Evolutionary conservation across 805 yeast species (phyloP), one percentile per base, ranked within the genome.

Genomic region (Saccharomycopsis sp.): DNA sequence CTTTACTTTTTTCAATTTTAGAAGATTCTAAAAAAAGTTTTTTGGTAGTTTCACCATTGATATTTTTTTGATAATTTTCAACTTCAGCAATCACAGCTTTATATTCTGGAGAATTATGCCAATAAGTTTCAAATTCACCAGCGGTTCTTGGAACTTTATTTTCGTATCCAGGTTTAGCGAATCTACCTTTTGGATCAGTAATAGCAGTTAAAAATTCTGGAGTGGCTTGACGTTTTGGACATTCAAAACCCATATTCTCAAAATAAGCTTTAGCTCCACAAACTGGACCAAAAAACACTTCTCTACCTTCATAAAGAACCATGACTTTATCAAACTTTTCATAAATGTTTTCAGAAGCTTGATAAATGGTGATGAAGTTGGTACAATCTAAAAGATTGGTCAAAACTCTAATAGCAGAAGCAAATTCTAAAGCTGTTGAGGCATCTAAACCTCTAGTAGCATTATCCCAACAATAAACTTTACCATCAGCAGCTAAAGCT

Each of bases 381-480:
- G 80, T 65, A 12, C 72, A 62, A 19, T 67, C 64, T 42, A 69
- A 57, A 37, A 77, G 59, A 27, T 65, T 59, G 3, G 86, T 78
- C n/a, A 73, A 62, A 2, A 75, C 69, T 51, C 81, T 75, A 46
- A 83, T 64, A 17, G 85, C 79, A 46, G 74, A 66, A 31, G 80
- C 67, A 52, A 75, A 83, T 54, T 81, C 88, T 48, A 79, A 64
- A 3, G 94, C 94, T 31, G 92, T 82, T 9, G 92, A 81, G 3
- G 92, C 70, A 60, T 83, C 94, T 45, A 84, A 66, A 51, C 94
- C 94, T 63, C 92, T 73, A 4, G 94, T 84, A 4, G 89, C 80
- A 53, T 84, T 84, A 63, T 83, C 88, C 75, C 83, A 79, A 58
- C 82, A 74, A 48, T 71, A 77, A 37, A 79, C 64, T 36, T 72